Evolutionary conservation across 2,329 filamentous ascomycete genomes (phyloP).

Genomic region (Talaromyces atroroseus): DNA sequence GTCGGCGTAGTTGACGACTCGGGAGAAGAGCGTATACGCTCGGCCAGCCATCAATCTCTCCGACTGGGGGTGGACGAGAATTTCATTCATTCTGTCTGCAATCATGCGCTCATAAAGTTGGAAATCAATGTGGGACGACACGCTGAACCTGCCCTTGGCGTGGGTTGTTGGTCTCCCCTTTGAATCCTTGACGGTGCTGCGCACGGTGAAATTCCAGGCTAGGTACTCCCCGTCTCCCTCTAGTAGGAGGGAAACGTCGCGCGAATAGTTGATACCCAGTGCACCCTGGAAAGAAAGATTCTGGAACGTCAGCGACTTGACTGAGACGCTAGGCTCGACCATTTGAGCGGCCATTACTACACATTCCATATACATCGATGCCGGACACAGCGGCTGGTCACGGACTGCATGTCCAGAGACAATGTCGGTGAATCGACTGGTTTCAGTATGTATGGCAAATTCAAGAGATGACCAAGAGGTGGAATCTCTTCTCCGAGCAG

Average conservation of each 20-base stretch:
- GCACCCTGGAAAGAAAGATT: conserved; percentile 10
- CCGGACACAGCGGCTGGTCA: conserved; percentile 6
- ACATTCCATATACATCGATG: conserved; percentile 14
- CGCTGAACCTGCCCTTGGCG: conserved; percentile 8
- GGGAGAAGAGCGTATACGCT: conserved; percentile 11
- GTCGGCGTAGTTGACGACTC: conserved; percentile 9
- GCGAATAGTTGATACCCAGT: conserved; percentile 7
- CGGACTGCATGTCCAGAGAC: conserved; percentile 12
- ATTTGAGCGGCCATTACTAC: conserved; percentile 12
- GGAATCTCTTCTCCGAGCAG: conserved; percentile 7
- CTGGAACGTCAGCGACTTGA: conserved; percentile 7
- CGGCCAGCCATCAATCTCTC: conserved; percentile 10
- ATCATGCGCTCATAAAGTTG: conserved; percentile 12
- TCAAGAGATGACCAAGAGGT: conserved; percentile 10
- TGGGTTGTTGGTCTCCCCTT: conserved; percentile 5
- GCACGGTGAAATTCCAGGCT: conserved; percentile 10
- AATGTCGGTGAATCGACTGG: conserved; percentile 9
- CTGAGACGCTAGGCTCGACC: conserved; percentile 7
- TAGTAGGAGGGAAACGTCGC: conserved; percentile 5
- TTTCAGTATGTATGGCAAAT: conserved; percentile 7
- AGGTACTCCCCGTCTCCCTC: conserved; percentile 11
- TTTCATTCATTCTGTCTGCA: conserved; percentile 9
- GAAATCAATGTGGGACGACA: conserved; percentile 3
- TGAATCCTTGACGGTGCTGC: neutral
- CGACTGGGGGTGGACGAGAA: conserved; percentile 6